These are phyloP conservation scores for Sarocladiaceae sp. DNA, from an alignment of 2,329 filamentous ascomycete species.

Conservation along the genomic window DNA sequence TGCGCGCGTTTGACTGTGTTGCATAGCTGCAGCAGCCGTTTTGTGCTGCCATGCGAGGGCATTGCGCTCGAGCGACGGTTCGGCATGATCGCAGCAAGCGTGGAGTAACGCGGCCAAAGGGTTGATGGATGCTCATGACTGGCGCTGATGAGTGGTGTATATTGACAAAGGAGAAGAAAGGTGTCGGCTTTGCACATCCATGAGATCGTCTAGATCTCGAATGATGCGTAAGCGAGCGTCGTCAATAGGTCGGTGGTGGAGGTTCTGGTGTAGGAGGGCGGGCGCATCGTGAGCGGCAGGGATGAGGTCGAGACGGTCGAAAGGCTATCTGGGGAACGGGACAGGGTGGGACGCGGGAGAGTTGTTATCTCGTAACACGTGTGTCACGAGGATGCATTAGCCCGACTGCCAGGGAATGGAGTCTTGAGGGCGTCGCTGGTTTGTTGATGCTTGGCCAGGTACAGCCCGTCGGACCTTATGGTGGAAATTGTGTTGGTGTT, in stretches of 20 bases:
- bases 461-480: too few relatives aligned
- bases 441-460: background rate
- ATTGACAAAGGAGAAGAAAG: background rate
- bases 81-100: background rate
- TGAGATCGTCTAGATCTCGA: background rate
- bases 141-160: background rate
- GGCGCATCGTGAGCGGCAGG: too few relatives aligned
- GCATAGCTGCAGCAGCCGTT: background rate
- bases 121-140: background rate
- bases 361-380: constrained; percentile 3
- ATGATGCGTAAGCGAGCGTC: too few relatives aligned
- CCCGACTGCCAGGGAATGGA: background rate
- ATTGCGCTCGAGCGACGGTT: background rate
- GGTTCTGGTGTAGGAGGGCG: too few relatives aligned
- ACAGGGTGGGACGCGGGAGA: background rate
- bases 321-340: too few relatives aligned
- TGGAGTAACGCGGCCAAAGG: background rate
- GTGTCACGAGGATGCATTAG: constrained; percentile 6
- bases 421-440: too few relatives aligned
- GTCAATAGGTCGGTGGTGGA: too few relatives aligned
- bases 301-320: too few relatives aligned
- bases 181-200: background rate
- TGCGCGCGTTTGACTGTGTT: background rate
- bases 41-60: background rate
- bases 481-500: too few relatives aligned